Conservation (phyloP, 2,329 filamentous ascomycete species). For the Monilinia polystroma region DNA sequence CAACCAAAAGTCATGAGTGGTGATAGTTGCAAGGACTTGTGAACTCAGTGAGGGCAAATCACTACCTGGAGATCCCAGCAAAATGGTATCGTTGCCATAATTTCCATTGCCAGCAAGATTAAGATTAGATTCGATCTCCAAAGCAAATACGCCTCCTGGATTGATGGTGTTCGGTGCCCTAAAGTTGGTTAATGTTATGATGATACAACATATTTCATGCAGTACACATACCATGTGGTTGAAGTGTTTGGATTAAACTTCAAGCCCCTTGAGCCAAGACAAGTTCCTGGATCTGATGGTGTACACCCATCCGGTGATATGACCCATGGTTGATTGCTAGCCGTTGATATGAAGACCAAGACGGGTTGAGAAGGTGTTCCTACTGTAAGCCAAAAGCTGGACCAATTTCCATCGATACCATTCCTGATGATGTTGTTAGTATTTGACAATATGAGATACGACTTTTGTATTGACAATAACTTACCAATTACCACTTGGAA, state of each 20-base stretch:
- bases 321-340: constrained; percentile 36
- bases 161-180: constrained; percentile 30
- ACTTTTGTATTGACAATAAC: constrained; percentile 13
- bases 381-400: constrained; percentile 58
- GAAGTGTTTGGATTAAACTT: constrained; percentile 42
- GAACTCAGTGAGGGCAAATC: constrained; percentile 26
- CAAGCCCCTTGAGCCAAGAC: constrained; percentile 42
- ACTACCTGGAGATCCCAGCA: constrained; percentile 25
- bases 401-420: constrained; percentile 63
- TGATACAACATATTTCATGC: not conserved
- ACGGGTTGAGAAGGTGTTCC: constrained; percentile 17
- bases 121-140: constrained; percentile 28
- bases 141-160: constrained; percentile 27
- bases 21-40: constrained; percentile 39
- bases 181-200: constrained; percentile 11
- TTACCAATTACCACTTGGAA: constrained; percentile 23
- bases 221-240: constrained; percentile 40
- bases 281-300: constrained; percentile 34
- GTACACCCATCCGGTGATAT: constrained; percentile 31
- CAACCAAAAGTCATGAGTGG: constrained; percentile 35
- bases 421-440: constrained; percentile 20
- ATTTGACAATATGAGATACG: not conserved
- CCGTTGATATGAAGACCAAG: constrained; percentile 43
- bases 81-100: constrained; percentile 35
- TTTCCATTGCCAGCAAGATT: constrained; percentile 26